Percentiles rank a stretch among this genome's conserved stretches.
Conservation (phyloP, 345 rosid genomes). For the Populus pruinosa region DNA sequence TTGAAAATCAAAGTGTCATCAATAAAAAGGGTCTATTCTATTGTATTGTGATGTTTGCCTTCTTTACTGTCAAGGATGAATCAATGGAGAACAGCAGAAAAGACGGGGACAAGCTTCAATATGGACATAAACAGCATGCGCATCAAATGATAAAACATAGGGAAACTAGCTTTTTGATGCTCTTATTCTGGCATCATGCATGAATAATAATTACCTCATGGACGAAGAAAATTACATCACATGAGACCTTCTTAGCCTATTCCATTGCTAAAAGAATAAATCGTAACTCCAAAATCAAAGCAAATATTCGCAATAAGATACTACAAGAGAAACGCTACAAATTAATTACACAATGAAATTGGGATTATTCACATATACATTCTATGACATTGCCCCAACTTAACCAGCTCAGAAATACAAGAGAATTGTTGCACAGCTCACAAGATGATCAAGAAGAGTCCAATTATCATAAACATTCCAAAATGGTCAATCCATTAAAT, state of each 20-base stretch:
- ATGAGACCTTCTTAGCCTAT: conserved; percentile 7
- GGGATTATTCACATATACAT: conserved; percentile 31
- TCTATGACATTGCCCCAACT: conserved; percentile 14
- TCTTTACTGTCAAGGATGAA: no score
- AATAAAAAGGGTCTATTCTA: neutral
- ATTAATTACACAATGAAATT: conserved; percentile 32
- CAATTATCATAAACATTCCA: neutral
- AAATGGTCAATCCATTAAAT: neutral
- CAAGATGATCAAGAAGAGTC: neutral
- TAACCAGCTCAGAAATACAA: conserved; percentile 6
- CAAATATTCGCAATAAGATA: conserved; percentile 8
- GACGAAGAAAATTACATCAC: conserved; percentile 24
- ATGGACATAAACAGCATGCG: neutral
- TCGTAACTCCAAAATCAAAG: conserved; percentile 17
- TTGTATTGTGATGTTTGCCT: no score
- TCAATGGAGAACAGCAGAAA: no score
- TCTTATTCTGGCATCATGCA: conserved; percentile 10
- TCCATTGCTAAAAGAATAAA: conserved; percentile 15
- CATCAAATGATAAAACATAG: neutral
- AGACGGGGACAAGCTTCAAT: no score
- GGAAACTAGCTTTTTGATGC: neutral
- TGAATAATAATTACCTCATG: conserved; percentile 10
- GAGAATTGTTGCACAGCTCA: neutral
- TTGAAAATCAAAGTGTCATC: no score
- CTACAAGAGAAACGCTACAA: conserved; percentile 10